A percentile compares a stretch with the other conserved stretches of the same genome.
Conservation (phyloP, 768 basidiomycete species). For the Russula lepida region DNA sequence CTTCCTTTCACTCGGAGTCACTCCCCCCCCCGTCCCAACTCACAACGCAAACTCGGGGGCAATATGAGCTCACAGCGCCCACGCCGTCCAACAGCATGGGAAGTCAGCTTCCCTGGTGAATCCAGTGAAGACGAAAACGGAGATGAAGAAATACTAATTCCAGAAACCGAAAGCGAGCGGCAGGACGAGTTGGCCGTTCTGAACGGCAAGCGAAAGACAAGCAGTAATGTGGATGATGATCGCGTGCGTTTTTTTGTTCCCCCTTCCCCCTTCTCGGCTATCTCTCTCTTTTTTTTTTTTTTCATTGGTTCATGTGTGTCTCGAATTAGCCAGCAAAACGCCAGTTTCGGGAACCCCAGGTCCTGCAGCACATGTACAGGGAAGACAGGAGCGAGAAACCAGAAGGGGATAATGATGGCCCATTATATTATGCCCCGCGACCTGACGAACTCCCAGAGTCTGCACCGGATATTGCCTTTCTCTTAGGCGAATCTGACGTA, state of each 20-base stretch:
- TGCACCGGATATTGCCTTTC: constrained; percentile 10
- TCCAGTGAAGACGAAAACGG: constrained; percentile 8
- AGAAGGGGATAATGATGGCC: background rate
- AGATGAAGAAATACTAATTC: background rate
- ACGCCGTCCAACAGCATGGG: constrained; percentile 40
- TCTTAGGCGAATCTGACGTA: constrained; percentile 25
- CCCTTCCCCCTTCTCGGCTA: background rate
- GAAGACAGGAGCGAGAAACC: background rate
- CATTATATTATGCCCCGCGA: constrained; percentile 6
- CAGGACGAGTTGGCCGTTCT: background rate
- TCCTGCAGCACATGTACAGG: background rate
- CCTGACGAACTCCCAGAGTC: constrained; percentile 14
- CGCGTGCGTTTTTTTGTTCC: constrained; percentile 1
- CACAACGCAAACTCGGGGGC: background rate
- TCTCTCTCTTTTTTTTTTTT: background rate
- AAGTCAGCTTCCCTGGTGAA: constrained; percentile 45
- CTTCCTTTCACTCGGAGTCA: too few species aligned
- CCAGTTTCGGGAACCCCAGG: background rate
- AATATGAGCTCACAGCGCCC: background rate
- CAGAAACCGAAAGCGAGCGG: background rate
- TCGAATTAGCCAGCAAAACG: constrained; percentile 10
- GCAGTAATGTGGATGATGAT: background rate
- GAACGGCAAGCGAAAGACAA: background rate
- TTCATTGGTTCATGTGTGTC: background rate
- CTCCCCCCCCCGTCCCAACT: too few species aligned